These are phyloP conservation scores for Geotrichum cucujoidarum DNA, from an alignment of 1,139 yeast genomes.

Conservation along the genomic window DNA sequence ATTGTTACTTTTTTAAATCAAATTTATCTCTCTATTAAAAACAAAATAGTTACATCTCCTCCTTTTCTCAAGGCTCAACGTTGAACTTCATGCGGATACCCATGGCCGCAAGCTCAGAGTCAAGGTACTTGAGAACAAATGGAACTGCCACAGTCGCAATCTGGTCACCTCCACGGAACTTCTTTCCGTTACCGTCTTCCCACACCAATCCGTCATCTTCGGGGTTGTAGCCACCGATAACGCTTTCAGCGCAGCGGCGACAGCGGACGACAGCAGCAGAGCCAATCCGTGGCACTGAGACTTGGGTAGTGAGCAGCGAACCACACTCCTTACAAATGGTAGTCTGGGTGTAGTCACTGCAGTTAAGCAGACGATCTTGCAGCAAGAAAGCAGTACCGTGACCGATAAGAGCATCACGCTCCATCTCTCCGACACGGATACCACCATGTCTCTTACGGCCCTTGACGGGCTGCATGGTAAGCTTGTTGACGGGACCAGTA, in stretches of 20 bases:
- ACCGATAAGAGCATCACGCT: slow-evolving; percentile 97
- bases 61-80: slow-evolving; percentile 43
- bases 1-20: background rate
- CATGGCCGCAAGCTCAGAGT: slow-evolving; percentile 96
- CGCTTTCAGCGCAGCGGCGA: slow-evolving; percentile 79
- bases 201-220: slow-evolving; percentile 77
- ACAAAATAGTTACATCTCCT: too few relatives aligned
- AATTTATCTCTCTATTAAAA: background rate
- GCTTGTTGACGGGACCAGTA: slow-evolving; percentile 94
- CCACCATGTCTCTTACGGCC: slow-evolving; percentile 99
- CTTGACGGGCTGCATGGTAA: slow-evolving; percentile 99
- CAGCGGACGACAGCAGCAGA: slow-evolving; percentile 74
- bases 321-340: slow-evolving; percentile 92
- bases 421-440: slow-evolving; percentile 99
- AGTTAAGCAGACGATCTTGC: slow-evolving; percentile 91
- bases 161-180: slow-evolving; percentile 85
- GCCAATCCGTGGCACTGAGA: slow-evolving; percentile 88
- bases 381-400: slow-evolving; percentile 96
- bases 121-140: slow-evolving; percentile 89
- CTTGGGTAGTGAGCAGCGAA: slow-evolving; percentile 80
- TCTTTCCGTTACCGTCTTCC: slow-evolving; percentile 96
- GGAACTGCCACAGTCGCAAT: slow-evolving; percentile 96
- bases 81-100: slow-evolving; percentile 90
- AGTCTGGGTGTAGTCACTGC: slow-evolving; percentile 93
- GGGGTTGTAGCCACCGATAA: slow-evolving; percentile 41